Evolutionary conservation across 2,329 filamentous ascomycete species (phyloP).

Genomic region (Raffaelea ambrosiae): DNA sequence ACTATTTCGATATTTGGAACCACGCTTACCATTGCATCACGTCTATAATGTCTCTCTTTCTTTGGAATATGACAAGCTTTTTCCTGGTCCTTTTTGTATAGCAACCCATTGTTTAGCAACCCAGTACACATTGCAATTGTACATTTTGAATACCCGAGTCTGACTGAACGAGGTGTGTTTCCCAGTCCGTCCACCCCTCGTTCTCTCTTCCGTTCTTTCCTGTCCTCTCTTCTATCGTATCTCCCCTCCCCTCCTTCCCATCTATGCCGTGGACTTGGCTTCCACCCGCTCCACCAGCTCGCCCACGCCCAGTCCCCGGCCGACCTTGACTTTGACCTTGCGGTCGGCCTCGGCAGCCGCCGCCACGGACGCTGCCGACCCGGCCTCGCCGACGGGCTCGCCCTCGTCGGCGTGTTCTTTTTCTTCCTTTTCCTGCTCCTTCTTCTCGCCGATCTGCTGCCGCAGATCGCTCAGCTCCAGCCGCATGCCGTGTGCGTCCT

Average conservation of each 20-base stretch:
- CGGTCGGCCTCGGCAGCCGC: slow-evolving; percentile 34
- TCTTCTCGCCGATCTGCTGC: slow-evolving; percentile 34
- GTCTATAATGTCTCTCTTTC: too few relatives aligned
- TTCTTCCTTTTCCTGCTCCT: slow-evolving; percentile 31
- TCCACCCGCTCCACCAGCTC: slow-evolving; percentile 67
- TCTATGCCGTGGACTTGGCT: slow-evolving; percentile 32
- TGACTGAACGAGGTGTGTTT: too few relatives aligned
- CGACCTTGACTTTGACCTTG: slow-evolving; percentile 77
- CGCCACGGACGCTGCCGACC: slow-evolving; percentile 22
- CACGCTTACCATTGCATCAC: too few relatives aligned
- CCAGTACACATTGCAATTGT: too few relatives aligned
- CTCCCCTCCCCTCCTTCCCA: background rate
- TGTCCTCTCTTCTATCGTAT: too few relatives aligned
- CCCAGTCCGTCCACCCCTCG: too few relatives aligned
- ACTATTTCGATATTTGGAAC: too few relatives aligned
- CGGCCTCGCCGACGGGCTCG: slow-evolving; percentile 59
- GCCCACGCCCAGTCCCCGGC: slow-evolving; percentile 68
- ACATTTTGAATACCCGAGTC: too few relatives aligned
- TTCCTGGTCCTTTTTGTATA: too few relatives aligned
- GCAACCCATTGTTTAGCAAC: too few relatives aligned
- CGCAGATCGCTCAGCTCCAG: slow-evolving; percentile 65
- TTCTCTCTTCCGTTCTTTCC: too few relatives aligned
- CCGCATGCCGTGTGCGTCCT: slow-evolving; percentile 92
- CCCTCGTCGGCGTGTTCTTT: slow-evolving; percentile 51
- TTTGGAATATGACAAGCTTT: too few relatives aligned